Base-by-base conservation (phyloP, 2,329 filamentous ascomycete genomes). In the Trichoderma sp. region DNA sequence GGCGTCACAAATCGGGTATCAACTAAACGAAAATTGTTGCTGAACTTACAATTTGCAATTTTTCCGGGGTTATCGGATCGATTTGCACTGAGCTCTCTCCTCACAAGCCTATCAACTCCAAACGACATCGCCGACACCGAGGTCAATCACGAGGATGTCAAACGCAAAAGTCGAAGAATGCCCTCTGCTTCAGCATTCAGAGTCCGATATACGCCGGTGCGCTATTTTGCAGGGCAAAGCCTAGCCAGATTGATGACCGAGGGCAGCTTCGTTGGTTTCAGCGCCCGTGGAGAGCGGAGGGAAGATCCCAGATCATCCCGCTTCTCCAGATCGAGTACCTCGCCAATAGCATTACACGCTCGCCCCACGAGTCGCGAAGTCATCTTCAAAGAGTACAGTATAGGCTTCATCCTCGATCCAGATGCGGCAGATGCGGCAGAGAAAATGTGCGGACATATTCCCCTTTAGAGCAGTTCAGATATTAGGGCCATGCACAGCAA, bases 121-220 rank as follows among this genome's bases (percentile, higher is more conserved):
- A 24, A 24, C 21, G 21, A 2, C 21, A 24, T 24, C 21, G 21
- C 21, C 21, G 21, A 24, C 21, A 24, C 70, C 39, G 77, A 74
- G 0, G 76, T 76, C 5, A 77, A 64, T 3, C 77, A 51, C 1
- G 69, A 70, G 3, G 73, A 65, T 0, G 76, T 77, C 73, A 14
- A 50, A 0, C 44, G n/a, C 26, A 30, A 51, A 28, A 15, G 24
- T 15, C 30, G 9, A 30, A 9, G 9, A 9, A 30, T 30, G 6
- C 30, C 6, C 19, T 14, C n/a, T 28, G n/a, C 12, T 19, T 10
- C 44, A 50, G 19, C 28, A 5, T 10, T 34, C 15, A 24, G 57
- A 7, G 50, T 15, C 28, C 26, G 28, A 44, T 26, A 45, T 12
- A 34, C 19, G 28, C 21, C 14, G 26, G 4, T 54, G 59, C 39